Base-by-base conservation (phyloP, 768 basidiomycete species). In the Crepidotus variabilis region DNA sequence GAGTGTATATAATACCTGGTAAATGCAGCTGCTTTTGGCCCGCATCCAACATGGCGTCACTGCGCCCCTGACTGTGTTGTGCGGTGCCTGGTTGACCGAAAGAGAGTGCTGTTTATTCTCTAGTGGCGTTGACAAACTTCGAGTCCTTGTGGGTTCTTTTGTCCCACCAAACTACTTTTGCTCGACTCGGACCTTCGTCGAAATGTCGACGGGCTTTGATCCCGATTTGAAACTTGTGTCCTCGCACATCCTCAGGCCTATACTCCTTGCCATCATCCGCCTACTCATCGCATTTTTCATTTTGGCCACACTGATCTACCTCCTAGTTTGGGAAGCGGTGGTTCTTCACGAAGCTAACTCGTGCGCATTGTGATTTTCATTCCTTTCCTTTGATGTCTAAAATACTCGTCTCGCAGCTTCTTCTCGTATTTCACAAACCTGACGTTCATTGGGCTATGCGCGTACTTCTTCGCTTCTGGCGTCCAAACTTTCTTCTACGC, bases 361-460 rank as follows among this genome's bases (percentile, higher is more conserved):
- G 71, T 78, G 61, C 47, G 52, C 55, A 8, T 28, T 28, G 4
- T 28, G 4, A 28, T 8, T 28, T 28, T 28, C 8, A 3, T 28
- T 3, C 4, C 24, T 1, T 43, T 10, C 21, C 18, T 21, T 23
- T 11, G 13, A 6, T 24, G 32, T 39, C 24, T 2, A 45, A 9
- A 14, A 52, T 13, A 24, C n/a, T 22, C n/a, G 23, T 49, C n/a
- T 3, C 8, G 35, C 45, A 87, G 86, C 7, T 86, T 72, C 71
- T 78, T 86, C 60, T 80, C 81, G 4, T 89, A 82, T 68, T 88
- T 89, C 65, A 89, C 87, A 0, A 64, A 82, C 55, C 75, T 88
- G 2, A 77, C 82, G 0, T 85, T 80, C 60, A 80, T 83, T 28
- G 87, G 88, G 0, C 64, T 88, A 1, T 74, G 78, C 32, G 76